Evolutionary conservation across 768 basidiomycete species (phyloP).

Genomic region (Mycena vitilis): DNA sequence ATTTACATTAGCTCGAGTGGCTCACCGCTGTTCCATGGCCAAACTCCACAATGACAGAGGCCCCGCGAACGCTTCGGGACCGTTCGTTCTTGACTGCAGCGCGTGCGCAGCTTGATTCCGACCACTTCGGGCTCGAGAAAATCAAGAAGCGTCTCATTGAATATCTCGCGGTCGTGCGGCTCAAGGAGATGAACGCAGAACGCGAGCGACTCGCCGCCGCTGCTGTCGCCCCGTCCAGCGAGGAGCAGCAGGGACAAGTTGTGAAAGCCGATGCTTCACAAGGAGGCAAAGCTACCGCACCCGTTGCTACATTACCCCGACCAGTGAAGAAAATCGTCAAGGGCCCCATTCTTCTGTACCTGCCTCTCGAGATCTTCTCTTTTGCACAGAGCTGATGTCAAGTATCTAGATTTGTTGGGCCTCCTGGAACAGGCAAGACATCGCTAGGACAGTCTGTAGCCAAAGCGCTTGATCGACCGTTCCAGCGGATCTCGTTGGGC

Average conservation of each 20-base stretch:
- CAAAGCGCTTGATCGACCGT: slow-evolving; percentile 83
- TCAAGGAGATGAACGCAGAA: slow-evolving; percentile 61
- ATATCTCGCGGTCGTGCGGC: slow-evolving; percentile 88
- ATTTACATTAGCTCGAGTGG: slow-evolving; percentile 82
- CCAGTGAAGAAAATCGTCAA: slow-evolving; percentile 60
- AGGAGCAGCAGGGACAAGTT: slow-evolving; percentile 16
- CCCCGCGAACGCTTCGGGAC: slow-evolving; percentile 51
- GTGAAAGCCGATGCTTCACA: background rate
- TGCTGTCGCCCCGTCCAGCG: slow-evolving; percentile 12
- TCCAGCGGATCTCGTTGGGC: slow-evolving; percentile 92
- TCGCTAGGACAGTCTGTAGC: slow-evolving; percentile 92
- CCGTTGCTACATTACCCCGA: slow-evolving; percentile 7
- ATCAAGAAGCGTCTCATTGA: slow-evolving; percentile 93
- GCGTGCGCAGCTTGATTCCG: slow-evolving; percentile 84
- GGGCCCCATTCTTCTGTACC: slow-evolving; percentile 78
- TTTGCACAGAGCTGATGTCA: background rate
- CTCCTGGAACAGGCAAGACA: slow-evolving; percentile 93
- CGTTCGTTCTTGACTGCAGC: slow-evolving; percentile 75
- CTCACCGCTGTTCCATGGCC: slow-evolving; percentile 89
- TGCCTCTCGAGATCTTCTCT: background rate
- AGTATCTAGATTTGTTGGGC: slow-evolving; percentile 78
- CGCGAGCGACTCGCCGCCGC: slow-evolving; percentile 38
- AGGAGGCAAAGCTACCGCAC: slow-evolving; percentile 2
- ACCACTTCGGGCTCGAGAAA: slow-evolving; percentile 93
- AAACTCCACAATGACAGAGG: slow-evolving; percentile 47